These are phyloP conservation scores for Psidium guajava DNA, from an alignment of 345 rosid species.

Conservation along the genomic window DNA sequence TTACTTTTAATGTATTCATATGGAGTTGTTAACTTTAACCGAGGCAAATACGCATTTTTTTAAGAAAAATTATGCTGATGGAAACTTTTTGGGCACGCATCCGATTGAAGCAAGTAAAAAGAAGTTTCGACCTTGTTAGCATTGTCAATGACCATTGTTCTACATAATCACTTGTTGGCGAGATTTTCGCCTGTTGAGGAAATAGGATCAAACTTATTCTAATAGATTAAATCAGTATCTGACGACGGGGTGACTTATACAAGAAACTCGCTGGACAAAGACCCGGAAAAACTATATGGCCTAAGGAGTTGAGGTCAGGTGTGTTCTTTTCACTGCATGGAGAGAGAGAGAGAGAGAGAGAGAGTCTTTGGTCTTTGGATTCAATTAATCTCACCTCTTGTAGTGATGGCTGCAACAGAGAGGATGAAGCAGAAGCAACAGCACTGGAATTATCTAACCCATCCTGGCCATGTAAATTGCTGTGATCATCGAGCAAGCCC, in stretches of 20 bases:
- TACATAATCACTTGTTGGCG: background rate
- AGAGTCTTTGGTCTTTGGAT: background rate
- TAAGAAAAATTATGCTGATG: background rate
- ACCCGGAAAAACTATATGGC: background rate
- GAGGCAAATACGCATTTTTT: background rate
- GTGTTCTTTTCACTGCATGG: background rate
- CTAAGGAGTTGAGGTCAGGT: background rate
- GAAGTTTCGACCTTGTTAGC: background rate
- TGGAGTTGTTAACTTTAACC: background rate
- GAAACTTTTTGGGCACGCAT: background rate
- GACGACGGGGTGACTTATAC: background rate
- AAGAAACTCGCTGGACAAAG: background rate
- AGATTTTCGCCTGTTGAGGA: background rate
- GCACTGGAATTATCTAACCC: background rate
- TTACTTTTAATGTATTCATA: background rate
- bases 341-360: background rate
- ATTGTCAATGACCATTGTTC: background rate
- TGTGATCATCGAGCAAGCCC: conserved; percentile 24
- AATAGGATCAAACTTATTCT: background rate
- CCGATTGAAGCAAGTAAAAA: background rate
- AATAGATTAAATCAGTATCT: background rate
- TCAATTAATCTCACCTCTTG: background rate
- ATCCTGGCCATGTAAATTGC: background rate
- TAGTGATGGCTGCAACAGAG: background rate
- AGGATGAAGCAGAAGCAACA: background rate